A percentile compares a stretch with the other conserved stretches of the same genome.
Evolutionary conservation across 441 rosid species (phyloP).

Genomic region (Isatis lusitanica): DNA sequence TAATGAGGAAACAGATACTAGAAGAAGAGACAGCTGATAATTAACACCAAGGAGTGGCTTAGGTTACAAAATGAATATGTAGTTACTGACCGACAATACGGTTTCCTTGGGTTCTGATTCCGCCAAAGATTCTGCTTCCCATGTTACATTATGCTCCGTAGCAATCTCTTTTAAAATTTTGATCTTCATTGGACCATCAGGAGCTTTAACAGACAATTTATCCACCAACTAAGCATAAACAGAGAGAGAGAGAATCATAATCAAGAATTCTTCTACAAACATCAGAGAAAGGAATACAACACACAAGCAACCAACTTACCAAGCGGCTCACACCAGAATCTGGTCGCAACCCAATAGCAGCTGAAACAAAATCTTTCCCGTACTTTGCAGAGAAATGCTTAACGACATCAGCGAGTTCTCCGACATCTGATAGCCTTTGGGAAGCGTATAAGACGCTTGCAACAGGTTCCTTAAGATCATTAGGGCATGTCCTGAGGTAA

Average conservation of each 20-base stretch:
- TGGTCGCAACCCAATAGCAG: slow-evolving; percentile 67
- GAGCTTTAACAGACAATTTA: slow-evolving; percentile 72
- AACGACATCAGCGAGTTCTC: slow-evolving; percentile 61
- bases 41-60: background rate
- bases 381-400: slow-evolving; percentile 70
- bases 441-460: slow-evolving; percentile 68
- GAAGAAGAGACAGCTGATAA: background rate
- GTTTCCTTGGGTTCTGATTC: slow-evolving; percentile 46
- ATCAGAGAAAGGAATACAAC: background rate
- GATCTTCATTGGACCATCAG: slow-evolving; percentile 72
- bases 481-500: slow-evolving; percentile 63
- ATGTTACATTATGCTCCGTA: slow-evolving; percentile 64
- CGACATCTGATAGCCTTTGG: slow-evolving; percentile 66
- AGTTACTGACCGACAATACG: slow-evolving; percentile 52
- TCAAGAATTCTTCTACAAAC: slow-evolving; percentile 10
- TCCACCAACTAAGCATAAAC: slow-evolving; percentile 60
- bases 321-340: slow-evolving; percentile 73
- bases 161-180: slow-evolving; percentile 72
- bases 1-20: slow-evolving; percentile 15
- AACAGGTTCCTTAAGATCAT: slow-evolving; percentile 79
- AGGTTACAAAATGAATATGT: background rate
- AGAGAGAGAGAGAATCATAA: slow-evolving; percentile 5
- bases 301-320: slow-evolving; percentile 43
- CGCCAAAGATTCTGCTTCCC: slow-evolving; percentile 64
- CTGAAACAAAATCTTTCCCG: slow-evolving; percentile 69